Evolutionary conservation across 805 yeast species (phyloP).

Genomic region (Yamadazyma insecticola): DNA sequence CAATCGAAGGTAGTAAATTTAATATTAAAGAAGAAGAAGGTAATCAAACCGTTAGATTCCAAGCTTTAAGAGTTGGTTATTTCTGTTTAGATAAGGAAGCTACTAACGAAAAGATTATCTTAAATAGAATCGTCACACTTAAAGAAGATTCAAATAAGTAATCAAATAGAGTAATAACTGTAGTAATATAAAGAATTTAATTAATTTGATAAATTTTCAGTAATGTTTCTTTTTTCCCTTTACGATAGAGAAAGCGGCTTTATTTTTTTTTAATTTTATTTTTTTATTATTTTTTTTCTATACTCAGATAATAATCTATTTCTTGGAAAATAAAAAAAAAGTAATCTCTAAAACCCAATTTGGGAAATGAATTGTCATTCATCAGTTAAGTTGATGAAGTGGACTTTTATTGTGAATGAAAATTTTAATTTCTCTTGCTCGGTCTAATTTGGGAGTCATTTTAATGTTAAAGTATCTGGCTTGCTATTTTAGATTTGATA

Average conservation of each 20-base stretch:
- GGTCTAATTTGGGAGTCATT: too few relatives aligned
- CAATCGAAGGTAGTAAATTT: conserved; percentile 57
- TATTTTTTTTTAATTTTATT: too few relatives aligned
- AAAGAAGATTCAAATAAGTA: conserved; percentile 46
- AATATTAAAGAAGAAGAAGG: conserved; percentile 63
- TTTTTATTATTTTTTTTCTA: too few relatives aligned
- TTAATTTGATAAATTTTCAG: neutral
- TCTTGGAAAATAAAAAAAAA: too few relatives aligned
- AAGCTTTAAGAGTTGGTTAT: conserved; percentile 94
- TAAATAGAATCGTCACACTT: conserved; percentile 90
- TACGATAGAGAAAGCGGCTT: neutral
- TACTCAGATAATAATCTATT: too few relatives aligned
- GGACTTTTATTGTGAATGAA: too few relatives aligned
- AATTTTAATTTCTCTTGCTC: too few relatives aligned
- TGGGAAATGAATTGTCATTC: too few relatives aligned
- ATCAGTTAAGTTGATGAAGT: too few relatives aligned
- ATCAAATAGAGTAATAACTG: conserved; percentile 2
- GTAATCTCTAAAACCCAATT: too few relatives aligned
- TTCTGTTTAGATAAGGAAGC: conserved; percentile 86
- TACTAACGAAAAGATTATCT: conserved; percentile 53
- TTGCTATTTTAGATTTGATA: too few relatives aligned
- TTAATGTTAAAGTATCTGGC: too few relatives aligned
- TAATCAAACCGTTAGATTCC: conserved; percentile 89
- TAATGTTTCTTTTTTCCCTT: neutral
- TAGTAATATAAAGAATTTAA: neutral